Evolutionary conservation across 106 monocot species (phyloP), one percentile per base, ranked within the genome.

Genomic region (Allium sativum): DNA sequence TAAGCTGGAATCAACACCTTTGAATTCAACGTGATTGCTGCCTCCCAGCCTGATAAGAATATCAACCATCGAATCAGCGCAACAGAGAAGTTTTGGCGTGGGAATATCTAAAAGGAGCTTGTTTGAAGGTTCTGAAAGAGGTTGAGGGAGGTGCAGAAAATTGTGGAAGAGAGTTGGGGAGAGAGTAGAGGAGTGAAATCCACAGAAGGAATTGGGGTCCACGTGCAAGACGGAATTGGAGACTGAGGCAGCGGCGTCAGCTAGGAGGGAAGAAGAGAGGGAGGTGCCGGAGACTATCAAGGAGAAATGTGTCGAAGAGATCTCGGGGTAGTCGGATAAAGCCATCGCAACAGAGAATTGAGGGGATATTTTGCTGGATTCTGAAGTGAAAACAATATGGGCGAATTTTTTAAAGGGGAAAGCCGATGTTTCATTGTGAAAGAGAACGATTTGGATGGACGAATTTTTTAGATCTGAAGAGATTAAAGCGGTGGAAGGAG

Each of bases 191-290:
- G 70, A 92, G 70, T 78, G 87, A 44, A 88, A 82, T 15, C 91
- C 98, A 59, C 92, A 98, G 82, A 78, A 88, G 40, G 92, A 70
- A 71, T 85, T 85, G 62, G 84, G 76, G 57, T 98, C 92, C 65
- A 98, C 46, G 67, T 98, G 98, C 74, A 92, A 92, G 78, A 98
- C 88, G 42, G 92, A 73, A 51, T 92, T 87, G 4, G 72, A 80
- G 51, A 67, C 59, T 56, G 74, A 57, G 40, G 98, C 16, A 50
- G 89, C 75, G 18, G 92, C 80, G 69, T 91, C 92, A 43, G 84
- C 87, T 64, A 98, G 31, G 48, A 98, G 69, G 64, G 98, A 85
- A 12, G 68, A 72, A 0, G 88, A 78, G 52, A 92, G 82, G 52
- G 85, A 78, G 40, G 92, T 98, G 77, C 88, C 85, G 40, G 45